Evolutionary conservation across 495 filamentous ascomycete species (phyloP), one percentile per base, ranked within the genome.

Genomic region (Tuber borchii): DNA sequence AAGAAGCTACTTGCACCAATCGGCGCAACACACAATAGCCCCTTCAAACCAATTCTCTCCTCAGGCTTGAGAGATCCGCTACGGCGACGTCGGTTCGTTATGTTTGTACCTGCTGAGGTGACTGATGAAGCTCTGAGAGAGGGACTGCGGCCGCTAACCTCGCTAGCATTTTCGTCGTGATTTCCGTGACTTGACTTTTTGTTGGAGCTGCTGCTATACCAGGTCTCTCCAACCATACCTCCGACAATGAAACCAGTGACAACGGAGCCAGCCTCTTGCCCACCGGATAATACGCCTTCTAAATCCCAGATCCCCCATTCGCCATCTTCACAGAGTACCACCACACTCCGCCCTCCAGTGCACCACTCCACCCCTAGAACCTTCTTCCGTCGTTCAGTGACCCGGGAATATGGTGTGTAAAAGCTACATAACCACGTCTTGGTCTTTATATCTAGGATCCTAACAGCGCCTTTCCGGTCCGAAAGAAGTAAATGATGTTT

Each of bases 251-350:
- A 80, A 42, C 43, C 68, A 2, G 78, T 79, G 14, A 68, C 78
- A 5, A 69, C 71, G 43, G 43, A 71, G 12, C 43, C 70, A 14
- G 78, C 78, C n/a, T 72, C 48, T 2, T 80, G 71, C 1, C 56
- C 17, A 9, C 73, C 75, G 0, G 78, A 79, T 61, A 80, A 74
- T 10, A 80, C 78, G 17, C 91, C 90, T 80, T 93, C 90, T 44
- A 94, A 86, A 84, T 96, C 93, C 94, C 95, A 97, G 42, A 98
- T 89, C 6, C 93, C 94, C 94, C 94, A 98, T 85, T 96, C 91
- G 0, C 93, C 95, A 83, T 97, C 93, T 8, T 88, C 88, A 19
- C 95, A 87, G 12, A 98, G 86, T 7, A 90, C 88, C 77, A 97
- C 85, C 51, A 97, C 87, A 19, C 91, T 91, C 65, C 88, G 90